A percentile compares a stretch with the other conserved stretches of the same genome.
phyloP scores from a whole-genome alignment of 306 rosid species.

The Acmispon strigosus region DNA sequence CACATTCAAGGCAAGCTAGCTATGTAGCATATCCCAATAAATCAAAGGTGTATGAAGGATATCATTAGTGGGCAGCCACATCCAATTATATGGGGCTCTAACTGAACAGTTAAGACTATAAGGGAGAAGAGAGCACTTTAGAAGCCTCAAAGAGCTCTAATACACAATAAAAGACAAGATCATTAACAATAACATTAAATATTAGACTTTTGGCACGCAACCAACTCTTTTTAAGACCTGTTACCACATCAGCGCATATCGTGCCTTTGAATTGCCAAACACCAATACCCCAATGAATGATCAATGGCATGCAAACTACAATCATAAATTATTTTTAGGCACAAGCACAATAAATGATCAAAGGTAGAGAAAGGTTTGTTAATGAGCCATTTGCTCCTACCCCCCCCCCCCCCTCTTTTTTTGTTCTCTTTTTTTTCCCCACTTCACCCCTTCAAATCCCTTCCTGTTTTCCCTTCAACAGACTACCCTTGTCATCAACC shows the following conservation, averaged over 20 bases:
- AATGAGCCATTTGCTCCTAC: conserved; percentile 39
- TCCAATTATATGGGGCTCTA: background rate
- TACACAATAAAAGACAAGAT: background rate
- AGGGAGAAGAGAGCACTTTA: background rate
- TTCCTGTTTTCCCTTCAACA: background rate
- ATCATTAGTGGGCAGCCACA: background rate
- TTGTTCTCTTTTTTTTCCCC: background rate
- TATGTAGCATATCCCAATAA: background rate
- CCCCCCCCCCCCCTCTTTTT: conserved; percentile 1
- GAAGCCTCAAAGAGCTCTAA: background rate
- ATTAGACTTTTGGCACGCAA: background rate
- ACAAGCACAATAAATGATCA: conserved; percentile 64
- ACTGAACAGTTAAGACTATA: background rate
- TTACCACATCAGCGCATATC: background rate
- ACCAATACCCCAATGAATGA: conserved; percentile 37
- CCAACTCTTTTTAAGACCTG: background rate
- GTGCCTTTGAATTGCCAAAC: conserved; percentile 27
- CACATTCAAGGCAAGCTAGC: background rate
- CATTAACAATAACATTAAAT: background rate
- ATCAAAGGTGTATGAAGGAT: background rate
- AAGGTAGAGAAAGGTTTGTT: conserved; percentile 29
- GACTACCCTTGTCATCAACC: conserved; percentile 34
- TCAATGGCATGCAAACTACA: conserved; percentile 46
- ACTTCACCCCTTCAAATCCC: background rate
- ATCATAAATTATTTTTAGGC: conserved; percentile 56